Base-by-base conservation (phyloP, 2,329 filamentous ascomycete species). In the Chrysosporium queenslandicum region DNA sequence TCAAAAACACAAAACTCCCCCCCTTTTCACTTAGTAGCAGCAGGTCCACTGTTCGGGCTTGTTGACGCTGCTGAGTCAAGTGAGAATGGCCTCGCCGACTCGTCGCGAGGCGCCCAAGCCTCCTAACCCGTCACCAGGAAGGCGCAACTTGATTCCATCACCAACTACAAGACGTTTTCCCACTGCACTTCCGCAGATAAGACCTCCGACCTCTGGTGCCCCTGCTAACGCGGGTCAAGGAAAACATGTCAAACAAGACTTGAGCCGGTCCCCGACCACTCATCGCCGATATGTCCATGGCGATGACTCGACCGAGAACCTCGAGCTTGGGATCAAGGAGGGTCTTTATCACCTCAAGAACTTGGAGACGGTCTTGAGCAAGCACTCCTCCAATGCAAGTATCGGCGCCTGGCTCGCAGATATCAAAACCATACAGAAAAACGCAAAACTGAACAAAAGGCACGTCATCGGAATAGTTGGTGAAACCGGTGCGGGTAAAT, bases 401-500 rank as follows among this genome's bases (percentile, higher is more conserved):
- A 67, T 65, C 1, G 53, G 59, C n/a, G 56, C 63, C 18, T 77
- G 71, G 72, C 53, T 71, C 6, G 52, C 67, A 18, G 60, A 70
- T 11, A 73, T 77, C 36, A 63, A 71, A 2, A 66, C 67, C 2
- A 60, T 77, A 0, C 62, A 67, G 25, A 63, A 68, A 2, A 68
- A 71, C 47, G 66, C 69, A 4, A 65, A 64, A 18, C 60, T 59
- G 1, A 66, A 63, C 23, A 73, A 71, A 9, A 66, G 68, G 14
- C 71, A 71, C 1, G 69, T 82, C 0, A 70, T 83, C 16, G 80
- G 79, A 4, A 75, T 84, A 0, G 74, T 81, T 2, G 81, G 80
- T 0, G 78, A 75, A 50, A 83, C 81, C 0, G 80, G 80, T 0
- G 75, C 77, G 1, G 81, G 81, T 0, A 85, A 84, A 59, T 79